Evolutionary conservation across 2,329 filamentous ascomycete genomes (phyloP), one percentile per base, ranked within the genome.

Genomic region (Cadophora sp.): DNA sequence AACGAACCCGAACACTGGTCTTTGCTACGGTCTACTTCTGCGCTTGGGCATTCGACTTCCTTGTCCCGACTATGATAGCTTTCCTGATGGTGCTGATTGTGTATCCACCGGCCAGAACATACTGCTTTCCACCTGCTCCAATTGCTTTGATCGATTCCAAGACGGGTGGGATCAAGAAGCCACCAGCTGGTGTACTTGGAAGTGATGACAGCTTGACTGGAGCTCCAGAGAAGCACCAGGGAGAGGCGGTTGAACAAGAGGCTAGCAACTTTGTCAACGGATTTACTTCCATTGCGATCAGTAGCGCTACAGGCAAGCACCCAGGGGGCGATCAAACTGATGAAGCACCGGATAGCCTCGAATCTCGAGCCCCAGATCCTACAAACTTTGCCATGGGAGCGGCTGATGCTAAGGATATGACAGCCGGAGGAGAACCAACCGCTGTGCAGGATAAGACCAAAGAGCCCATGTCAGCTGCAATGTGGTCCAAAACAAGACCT

Each of bases 161-260:
- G 68, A 91, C 90, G 0, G 92, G 93, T 7, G 91, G 91, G 7
- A 83, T 95, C 0, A 89, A 96, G 78, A 94, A 91, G 74, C 92
- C 92, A 0, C 87, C 88, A 62, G 86, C 92, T 2, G 92, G 92
- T 1, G 88, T 93, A 0, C 80, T 96, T 0, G 93, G 91, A 0
- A 93, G 91, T 24, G 86, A 90, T 31, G 91, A 93, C 68, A 93
- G 91, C 66, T 85, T 91, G 0, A 97, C 93, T 0, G 93, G 93
- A 1, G 93, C 93, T 0, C 91, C 92, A 0, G 92, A 97, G 77
- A 92, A 93, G 72, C 87, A 93, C 79, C 91, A 93, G 76, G 93
- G 93, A 29, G 92, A 96, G 77, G 92, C 92, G 0, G 91, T 93
- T 0, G 93, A 97, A 77, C 87, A 92, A 69, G 93, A 97, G 77